Evolutionary conservation across 257 asterid genomes (phyloP), one percentile per base, ranked within the genome.

Genomic region (Solanum habrochaites): DNA sequence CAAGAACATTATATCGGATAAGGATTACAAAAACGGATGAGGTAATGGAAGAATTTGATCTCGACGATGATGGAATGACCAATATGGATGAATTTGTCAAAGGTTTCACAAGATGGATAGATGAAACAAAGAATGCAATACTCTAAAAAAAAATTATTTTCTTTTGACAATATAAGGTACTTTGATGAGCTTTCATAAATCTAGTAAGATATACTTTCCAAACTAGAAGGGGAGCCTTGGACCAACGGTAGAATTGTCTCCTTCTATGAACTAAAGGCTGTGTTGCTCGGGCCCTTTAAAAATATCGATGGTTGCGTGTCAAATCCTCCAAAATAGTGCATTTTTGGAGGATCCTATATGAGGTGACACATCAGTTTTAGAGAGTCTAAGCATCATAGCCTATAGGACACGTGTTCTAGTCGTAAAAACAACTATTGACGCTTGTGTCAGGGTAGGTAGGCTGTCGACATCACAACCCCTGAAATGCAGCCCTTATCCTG

Each of bases 91-190:
- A 95, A 80, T 94, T 95, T 87, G 90, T 91, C 23, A 58, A 25
- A 45, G 95, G 95, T 52, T 88, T 91, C 88, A 88, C 43, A 5
- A 93, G 90, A 83, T 94, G 94, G 96, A 89, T 94, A 16, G 94
- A 92, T 73, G 93, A 92, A 60, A 91, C 94, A 6, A 93, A 90
- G 88, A 88, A 91, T n/a, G 91, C 95, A 32, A 32, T 32, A 32
- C 35, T 32, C 35, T 32, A 3, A 32, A 32, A 3, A 3, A 3
- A 3, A 3, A 3, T 32, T 3, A 32, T 32, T 32, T 32, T 32
- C 35, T 32, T 32, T 32, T 32, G 35, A 32, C 35, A 32, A 32
- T 15, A 15, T 49, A 8, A 49, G 58, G 58, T 49, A 49, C 15
- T 49, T 20, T 20, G 3, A 49, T 15, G 21, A 49, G 21, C 3